These are phyloP conservation scores for Colletotrichum filicis DNA, from an alignment of 2,329 filamentous ascomycete species.

Conservation along the genomic window DNA sequence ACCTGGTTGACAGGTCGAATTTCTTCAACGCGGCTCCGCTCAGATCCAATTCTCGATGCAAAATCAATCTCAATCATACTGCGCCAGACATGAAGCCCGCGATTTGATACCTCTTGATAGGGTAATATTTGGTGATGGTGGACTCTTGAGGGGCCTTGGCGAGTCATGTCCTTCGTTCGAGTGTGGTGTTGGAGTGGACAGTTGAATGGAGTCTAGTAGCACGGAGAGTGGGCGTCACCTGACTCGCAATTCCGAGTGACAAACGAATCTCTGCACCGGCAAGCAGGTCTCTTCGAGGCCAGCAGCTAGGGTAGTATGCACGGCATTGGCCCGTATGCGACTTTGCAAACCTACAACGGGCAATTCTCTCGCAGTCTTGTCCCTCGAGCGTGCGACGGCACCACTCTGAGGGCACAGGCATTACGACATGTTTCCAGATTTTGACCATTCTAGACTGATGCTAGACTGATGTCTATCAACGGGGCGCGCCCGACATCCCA, in stretches of 20 bases:
- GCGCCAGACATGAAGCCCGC: neutral
- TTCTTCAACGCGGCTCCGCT: neutral
- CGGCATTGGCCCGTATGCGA: too few relatives aligned
- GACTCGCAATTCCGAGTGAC: neutral
- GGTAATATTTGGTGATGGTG: neutral
- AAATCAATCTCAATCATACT: slow-evolving; percentile 12
- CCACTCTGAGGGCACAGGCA: neutral
- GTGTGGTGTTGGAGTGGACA: neutral
- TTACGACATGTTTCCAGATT: neutral
- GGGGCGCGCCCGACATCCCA: neutral
- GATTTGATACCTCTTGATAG: slow-evolving; percentile 4
- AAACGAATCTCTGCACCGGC: neutral
- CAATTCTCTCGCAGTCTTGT: too few relatives aligned
- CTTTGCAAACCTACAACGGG: too few relatives aligned
- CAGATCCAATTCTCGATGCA: neutral
- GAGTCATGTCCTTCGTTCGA: neutral
- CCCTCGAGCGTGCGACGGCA: too few relatives aligned
- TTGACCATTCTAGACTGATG: neutral
- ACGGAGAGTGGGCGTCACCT: slow-evolving; percentile 5
- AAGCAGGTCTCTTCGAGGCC: too few relatives aligned
- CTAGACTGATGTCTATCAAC: slow-evolving; percentile 5
- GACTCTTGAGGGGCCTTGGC: neutral
- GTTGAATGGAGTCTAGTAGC: neutral
- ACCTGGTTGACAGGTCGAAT: too few relatives aligned
- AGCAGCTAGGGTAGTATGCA: too few relatives aligned